Base-by-base conservation (phyloP, 176 grass and related monocot genomes). In the Oryza brachyantha region DNA sequence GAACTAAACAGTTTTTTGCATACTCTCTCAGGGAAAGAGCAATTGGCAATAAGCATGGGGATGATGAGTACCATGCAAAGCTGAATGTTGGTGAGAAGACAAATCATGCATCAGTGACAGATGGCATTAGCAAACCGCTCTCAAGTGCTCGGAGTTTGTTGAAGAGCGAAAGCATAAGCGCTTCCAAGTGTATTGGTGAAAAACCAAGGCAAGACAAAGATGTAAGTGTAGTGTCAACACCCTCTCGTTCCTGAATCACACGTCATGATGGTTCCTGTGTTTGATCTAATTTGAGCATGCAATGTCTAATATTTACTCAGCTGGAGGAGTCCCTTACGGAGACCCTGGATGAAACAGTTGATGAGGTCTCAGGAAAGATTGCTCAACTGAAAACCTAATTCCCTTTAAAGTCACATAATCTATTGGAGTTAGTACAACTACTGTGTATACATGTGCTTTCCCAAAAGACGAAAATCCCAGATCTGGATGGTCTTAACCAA, bases 131-230 rank as follows among this genome's bases (percentile, higher is more conserved):
- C 84, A 89, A 86, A 50, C 64, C 94, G n/a, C 82, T 48, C 10
- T 73, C 85, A 40, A 93, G 92, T 57, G 90, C 92, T 21, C 86
- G 90, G 55, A 95, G 90, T 84, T 81, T 99, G 86, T 61, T 96
- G 81, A 99, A 99, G 88, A 99, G 96, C 45, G 96, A 92, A 72
- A 99, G 90, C 68, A 99, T 99, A 68, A 93, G 96, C 13, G 96
- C 96, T 69, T 99, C 96, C 73, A 96, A 94, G 79, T 99, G 96
- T 68, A 89, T 99, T 78, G 92, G 89, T 68, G 86, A 93, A 83
- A 91, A 91, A 81, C 73, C 65, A 85, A 93, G 77, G 75, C 92
- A 87, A 42, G 79, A 84, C 45, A 79, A 70, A 73, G 86, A 95
- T 68, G 96, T 99, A 89, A 99, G 92, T 86, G 27, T 41, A 50